phyloP scores from a whole-genome alignment of 495 filamentous ascomycete species.

The Aspergillus bridgeri region DNA sequence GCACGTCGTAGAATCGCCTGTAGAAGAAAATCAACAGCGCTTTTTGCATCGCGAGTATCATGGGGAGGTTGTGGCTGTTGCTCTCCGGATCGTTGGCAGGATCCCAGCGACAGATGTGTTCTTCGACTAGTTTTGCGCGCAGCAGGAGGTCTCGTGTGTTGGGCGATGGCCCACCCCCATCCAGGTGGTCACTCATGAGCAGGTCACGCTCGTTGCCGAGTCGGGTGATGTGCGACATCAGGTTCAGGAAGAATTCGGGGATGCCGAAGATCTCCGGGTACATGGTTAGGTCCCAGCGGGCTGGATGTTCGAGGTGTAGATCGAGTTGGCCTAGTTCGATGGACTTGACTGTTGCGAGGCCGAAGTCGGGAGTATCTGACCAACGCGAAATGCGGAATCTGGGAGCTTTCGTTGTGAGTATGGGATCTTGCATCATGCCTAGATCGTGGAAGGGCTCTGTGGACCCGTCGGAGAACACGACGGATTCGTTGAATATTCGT shows the following conservation, averaged over 20 bases:
- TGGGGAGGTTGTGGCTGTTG: conserved; percentile 12
- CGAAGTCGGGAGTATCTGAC: conserved; percentile 13
- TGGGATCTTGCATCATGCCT: neutral
- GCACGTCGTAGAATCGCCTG: conserved; percentile 26
- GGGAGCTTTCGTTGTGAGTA: neutral
- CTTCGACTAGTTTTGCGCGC: conserved; percentile 22
- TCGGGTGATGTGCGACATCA: conserved; percentile 24
- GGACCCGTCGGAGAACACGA: neutral
- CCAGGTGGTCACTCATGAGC: conserved; percentile 3
- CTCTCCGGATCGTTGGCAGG: conserved; percentile 6
- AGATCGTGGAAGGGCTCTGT: conserved; percentile 2
- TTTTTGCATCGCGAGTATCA: conserved; percentile 24
- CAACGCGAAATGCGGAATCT: conserved; percentile 21
- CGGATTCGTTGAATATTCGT: conserved; percentile 30
- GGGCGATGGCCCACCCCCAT: conserved; percentile 1
- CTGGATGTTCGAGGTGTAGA: conserved; percentile 26
- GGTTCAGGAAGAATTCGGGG: conserved; percentile 22
- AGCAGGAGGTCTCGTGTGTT: conserved; percentile 17
- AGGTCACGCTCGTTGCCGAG: conserved; percentile 27
- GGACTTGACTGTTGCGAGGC: conserved; percentile 22
- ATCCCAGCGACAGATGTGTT: conserved; percentile 10
- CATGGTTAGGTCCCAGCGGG: conserved; percentile 22
- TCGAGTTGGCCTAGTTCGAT: conserved; percentile 25
- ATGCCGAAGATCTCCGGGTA: conserved; percentile 30
- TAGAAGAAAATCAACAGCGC: conserved; percentile 31